Evolutionary conservation across 2,329 filamentous ascomycete species (phyloP).

Genomic region (Neofusicoccum kwambonambiense): DNA sequence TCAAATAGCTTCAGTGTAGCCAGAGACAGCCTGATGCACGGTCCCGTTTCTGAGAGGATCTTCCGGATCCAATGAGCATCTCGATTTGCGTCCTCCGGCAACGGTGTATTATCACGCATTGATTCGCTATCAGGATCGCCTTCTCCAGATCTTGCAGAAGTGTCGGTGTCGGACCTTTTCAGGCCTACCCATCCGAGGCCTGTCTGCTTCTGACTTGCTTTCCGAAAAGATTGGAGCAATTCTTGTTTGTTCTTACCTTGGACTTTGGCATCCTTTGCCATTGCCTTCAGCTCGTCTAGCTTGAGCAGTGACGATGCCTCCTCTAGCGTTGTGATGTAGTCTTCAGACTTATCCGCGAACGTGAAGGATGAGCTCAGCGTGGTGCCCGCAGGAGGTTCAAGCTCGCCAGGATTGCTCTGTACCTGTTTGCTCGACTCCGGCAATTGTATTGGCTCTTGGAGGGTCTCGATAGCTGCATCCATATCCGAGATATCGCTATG

Average conservation of each 20-base stretch:
- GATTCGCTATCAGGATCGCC: conserved; percentile 22
- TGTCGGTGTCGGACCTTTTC: conserved; percentile 62
- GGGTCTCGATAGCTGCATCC: conserved; percentile 59
- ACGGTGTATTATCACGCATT: conserved; percentile 35
- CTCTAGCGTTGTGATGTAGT: conserved; percentile 72
- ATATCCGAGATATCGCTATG: conserved; percentile 79
- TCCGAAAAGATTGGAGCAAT: conserved; percentile 70
- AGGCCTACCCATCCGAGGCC: conserved; percentile 70
- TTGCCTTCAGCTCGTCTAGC: conserved; percentile 80
- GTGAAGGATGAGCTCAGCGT: conserved; percentile 60
- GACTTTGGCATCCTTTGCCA: conserved; percentile 84
- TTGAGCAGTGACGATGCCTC: conserved; percentile 78
- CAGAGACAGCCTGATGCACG: conserved; percentile 78
- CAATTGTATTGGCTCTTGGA: conserved; percentile 61
- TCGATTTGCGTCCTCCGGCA: conserved; percentile 54
- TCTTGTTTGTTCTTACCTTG: conserved; percentile 87
- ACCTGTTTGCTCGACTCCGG: conserved; percentile 45
- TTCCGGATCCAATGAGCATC: conserved; percentile 74
- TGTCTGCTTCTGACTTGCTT: conserved; percentile 70
- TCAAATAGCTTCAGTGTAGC: conserved; percentile 79
- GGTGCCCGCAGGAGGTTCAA: conserved; percentile 47
- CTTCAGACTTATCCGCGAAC: conserved; percentile 77
- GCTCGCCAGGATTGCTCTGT: conserved; percentile 48
- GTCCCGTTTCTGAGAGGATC: conserved; percentile 73
- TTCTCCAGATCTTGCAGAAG: conserved; percentile 50